Percentiles rank a stretch among this genome's conserved stretches.
These are phyloP conservation scores for Apiospora kogelbergensis DNA, from an alignment of 2,329 filamentous ascomycete species.

Conservation along the genomic window DNA sequence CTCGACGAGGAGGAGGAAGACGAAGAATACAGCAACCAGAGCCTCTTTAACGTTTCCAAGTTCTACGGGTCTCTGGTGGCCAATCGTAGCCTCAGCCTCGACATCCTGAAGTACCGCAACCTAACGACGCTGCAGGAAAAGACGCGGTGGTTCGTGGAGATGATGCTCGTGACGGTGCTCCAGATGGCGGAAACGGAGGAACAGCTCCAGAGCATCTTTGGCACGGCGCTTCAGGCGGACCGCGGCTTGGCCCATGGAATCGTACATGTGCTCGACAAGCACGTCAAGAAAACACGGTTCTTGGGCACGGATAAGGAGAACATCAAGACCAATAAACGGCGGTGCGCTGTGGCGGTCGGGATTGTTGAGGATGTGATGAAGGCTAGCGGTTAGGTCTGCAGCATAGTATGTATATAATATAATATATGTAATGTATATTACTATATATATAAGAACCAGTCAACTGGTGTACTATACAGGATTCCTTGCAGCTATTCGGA, in stretches of 20 bases:
- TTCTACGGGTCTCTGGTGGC: conserved; percentile 54
- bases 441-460: too few species aligned
- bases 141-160: conserved; percentile 76
- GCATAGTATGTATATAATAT: too few species aligned
- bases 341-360: conserved; percentile 29
- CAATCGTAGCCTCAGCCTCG: conserved; percentile 45
- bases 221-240: conserved; percentile 47
- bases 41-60: conserved; percentile 53
- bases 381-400: not conserved
- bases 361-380: not conserved
- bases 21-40: conserved; percentile 51
- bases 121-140: conserved; percentile 75
- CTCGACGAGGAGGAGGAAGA: conserved; percentile 61
- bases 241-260: conserved; percentile 72
- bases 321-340: conserved; percentile 46
- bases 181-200: conserved; percentile 60
- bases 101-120: conserved; percentile 68
- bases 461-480: too few species aligned
- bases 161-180: conserved; percentile 75
- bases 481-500: not conserved
- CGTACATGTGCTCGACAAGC: conserved; percentile 77
- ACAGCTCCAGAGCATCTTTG: conserved; percentile 64
- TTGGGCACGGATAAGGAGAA: conserved; percentile 45
- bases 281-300: conserved; percentile 65
- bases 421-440: too few species aligned